Conservation (phyloP, 306 rosid species). For the Trichosanthes cucumerina region DNA sequence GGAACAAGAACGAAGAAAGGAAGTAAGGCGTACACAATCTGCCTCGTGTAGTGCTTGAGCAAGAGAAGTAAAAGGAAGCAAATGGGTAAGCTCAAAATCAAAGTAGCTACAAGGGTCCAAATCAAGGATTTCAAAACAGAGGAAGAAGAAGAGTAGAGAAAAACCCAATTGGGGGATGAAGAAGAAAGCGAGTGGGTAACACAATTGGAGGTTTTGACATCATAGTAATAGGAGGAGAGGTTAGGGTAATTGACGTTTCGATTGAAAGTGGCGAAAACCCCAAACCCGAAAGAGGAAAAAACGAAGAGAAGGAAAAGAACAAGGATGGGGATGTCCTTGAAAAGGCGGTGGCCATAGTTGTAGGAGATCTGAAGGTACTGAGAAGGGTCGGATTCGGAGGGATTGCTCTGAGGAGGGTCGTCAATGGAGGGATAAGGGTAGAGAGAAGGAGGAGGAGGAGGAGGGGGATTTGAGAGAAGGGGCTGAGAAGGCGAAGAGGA, state of each 20-base stretch:
- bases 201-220: slow-evolving; percentile 42
- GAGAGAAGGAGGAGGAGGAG: slow-evolving; percentile 16
- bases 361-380: slow-evolving; percentile 67
- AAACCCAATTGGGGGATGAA: slow-evolving; percentile 9
- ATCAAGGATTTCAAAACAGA: slow-evolving; percentile 28
- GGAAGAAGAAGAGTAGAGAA: slow-evolving; percentile 23
- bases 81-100: slow-evolving; percentile 51
- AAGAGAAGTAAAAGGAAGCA: slow-evolving; percentile 44
- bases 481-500: slow-evolving; percentile 41
- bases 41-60: slow-evolving; percentile 74
- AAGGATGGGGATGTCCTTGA: slow-evolving; percentile 66
- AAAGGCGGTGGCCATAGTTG: slow-evolving; percentile 50
- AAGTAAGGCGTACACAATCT: slow-evolving; percentile 53
- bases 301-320: slow-evolving; percentile 52
- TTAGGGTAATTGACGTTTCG: slow-evolving; percentile 34
- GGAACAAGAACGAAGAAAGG: slow-evolving; percentile 67
- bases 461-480: slow-evolving; percentile 40
- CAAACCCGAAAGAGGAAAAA: slow-evolving; percentile 55
- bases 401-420: slow-evolving; percentile 19
- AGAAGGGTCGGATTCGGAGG: slow-evolving; percentile 40
- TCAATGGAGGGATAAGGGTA: slow-evolving; percentile 16
- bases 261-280: slow-evolving; percentile 58
- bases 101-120: slow-evolving; percentile 68
- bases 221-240: slow-evolving; percentile 49
- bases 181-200: slow-evolving; percentile 11